Evolutionary conservation across 805 yeast species (phyloP).

Genomic region (Cyberlindnera lachancei): DNA sequence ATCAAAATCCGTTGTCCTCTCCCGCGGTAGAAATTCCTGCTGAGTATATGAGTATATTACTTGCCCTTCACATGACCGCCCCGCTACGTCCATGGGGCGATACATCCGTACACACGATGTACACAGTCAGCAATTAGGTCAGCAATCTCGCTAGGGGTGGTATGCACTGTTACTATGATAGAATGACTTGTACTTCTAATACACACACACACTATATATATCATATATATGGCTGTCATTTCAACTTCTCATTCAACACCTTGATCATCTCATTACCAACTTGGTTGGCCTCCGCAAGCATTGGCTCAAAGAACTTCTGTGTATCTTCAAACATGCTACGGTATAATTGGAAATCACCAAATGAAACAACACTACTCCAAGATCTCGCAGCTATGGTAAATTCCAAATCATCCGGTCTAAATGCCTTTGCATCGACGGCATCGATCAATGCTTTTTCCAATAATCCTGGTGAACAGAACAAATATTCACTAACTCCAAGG

Average conservation of each 20-base stretch:
- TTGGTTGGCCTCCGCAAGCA: constrained; percentile 80
- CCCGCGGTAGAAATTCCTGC: no score
- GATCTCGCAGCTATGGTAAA: constrained; percentile 82
- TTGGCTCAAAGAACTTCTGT: constrained; percentile 77
- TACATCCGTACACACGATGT: no score
- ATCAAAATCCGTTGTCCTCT: no score
- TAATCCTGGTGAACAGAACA: constrained; percentile 77
- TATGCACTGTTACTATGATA: no score
- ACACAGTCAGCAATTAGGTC: no score
- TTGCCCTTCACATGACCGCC: no score
- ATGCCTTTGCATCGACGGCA: constrained; percentile 56
- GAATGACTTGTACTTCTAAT: no score
- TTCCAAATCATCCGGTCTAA: constrained; percentile 85
- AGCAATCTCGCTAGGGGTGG: no score
- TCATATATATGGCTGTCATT: no score
- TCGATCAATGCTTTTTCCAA: constrained; percentile 76
- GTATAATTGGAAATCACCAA: constrained; percentile 70
- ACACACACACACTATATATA: no score
- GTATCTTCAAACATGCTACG: constrained; percentile 66
- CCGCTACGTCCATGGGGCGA: no score
- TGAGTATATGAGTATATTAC: no score
- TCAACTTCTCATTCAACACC: constrained; percentile 28
- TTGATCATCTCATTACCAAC: constrained; percentile 93
- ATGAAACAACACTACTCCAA: constrained; percentile 78
- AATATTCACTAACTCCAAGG: constrained; percentile 87